Evolutionary conservation across 805 yeast species (phyloP).

Genomic region (Teunomyces kruisii): DNA sequence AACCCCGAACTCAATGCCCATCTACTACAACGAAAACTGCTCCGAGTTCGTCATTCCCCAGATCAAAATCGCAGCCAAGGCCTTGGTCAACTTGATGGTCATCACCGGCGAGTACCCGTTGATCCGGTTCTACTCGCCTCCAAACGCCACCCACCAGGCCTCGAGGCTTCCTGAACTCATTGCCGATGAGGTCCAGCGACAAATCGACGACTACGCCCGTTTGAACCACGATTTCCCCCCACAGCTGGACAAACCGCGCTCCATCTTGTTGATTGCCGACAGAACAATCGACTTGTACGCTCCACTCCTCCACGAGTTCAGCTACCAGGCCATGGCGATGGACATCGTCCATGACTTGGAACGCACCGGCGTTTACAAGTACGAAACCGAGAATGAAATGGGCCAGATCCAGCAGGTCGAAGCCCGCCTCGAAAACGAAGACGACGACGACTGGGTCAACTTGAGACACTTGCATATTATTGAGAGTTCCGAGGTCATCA

Average conservation of each 20-base stretch:
- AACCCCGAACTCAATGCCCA: constrained; percentile 60
- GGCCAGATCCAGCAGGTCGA: constrained; percentile 32
- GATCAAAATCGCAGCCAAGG: constrained; percentile 56
- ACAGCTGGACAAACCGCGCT: constrained; percentile 55
- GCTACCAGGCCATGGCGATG: constrained; percentile 89
- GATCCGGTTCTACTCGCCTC: constrained; percentile 66
- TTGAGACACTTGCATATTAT: constrained; percentile 74
- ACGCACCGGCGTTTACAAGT: constrained; percentile 47
- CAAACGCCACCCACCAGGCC: constrained; percentile 52
- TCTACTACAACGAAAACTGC: constrained; percentile 68
- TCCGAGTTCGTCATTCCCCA: constrained; percentile 58
- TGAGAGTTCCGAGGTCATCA: constrained; percentile 65
- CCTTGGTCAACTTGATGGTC: constrained; percentile 71
- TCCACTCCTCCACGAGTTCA: constrained; percentile 85
- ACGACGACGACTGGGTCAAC: constrained; percentile 72
- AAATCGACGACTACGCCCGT: constrained; percentile 75
- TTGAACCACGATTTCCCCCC: constrained; percentile 61
- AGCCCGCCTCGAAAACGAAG: constrained; percentile 51
- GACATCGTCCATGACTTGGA: constrained; percentile 56
- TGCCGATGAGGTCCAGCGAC: constrained; percentile 69
- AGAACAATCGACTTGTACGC: constrained; percentile 80
- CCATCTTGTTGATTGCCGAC: constrained; percentile 76
- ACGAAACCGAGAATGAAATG: constrained; percentile 54
- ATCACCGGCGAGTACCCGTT: constrained; percentile 87
- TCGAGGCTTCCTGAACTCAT: constrained; percentile 63